These are phyloP conservation scores for Bipolaris victoriae DNA, from an alignment of 2,329 filamentous ascomycete species.

Conservation along the genomic window DNA sequence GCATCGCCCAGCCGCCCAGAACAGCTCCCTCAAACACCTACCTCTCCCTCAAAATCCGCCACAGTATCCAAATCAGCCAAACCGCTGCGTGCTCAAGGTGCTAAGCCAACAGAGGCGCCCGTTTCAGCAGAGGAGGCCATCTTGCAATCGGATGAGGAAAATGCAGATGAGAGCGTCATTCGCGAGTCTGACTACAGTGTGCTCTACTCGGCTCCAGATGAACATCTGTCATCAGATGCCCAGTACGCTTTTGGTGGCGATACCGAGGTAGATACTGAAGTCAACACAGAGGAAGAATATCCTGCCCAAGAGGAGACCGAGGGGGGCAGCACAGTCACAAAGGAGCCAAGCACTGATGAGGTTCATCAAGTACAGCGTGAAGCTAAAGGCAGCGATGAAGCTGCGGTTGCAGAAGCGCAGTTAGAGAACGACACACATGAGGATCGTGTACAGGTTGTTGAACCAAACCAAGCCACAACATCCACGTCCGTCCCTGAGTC, in stretches of 20 bases:
- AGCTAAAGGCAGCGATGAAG: background rate
- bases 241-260: slow-evolving; percentile 48
- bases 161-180: slow-evolving; percentile 9
- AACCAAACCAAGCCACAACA: slow-evolving; percentile 3
- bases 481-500: background rate
- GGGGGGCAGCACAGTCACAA: slow-evolving; percentile 11
- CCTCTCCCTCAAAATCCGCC: slow-evolving; percentile 30
- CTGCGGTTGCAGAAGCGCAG: background rate
- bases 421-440: slow-evolving; percentile 5
- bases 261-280: slow-evolving; percentile 38
- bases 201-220: slow-evolving; percentile 33
- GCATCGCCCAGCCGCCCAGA: slow-evolving; percentile 33
- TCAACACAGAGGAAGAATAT: slow-evolving; percentile 24
- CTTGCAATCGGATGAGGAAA: background rate
- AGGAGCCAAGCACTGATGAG: slow-evolving; percentile 13
- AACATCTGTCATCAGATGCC: slow-evolving; percentile 64
- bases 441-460: slow-evolving; percentile 2
- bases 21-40: slow-evolving; percentile 35
- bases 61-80: slow-evolving; percentile 9
- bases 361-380: background rate
- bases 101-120: background rate
- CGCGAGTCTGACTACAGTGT: slow-evolving; percentile 31
- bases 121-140: background rate
- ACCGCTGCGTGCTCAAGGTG: background rate
- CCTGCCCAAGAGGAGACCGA: slow-evolving; percentile 14